Percentiles rank a stretch among this genome's conserved stretches.
Evolutionary conservation across 129 eudicot species (phyloP).

Genomic region (Centrapalus pauciflorus): DNA sequence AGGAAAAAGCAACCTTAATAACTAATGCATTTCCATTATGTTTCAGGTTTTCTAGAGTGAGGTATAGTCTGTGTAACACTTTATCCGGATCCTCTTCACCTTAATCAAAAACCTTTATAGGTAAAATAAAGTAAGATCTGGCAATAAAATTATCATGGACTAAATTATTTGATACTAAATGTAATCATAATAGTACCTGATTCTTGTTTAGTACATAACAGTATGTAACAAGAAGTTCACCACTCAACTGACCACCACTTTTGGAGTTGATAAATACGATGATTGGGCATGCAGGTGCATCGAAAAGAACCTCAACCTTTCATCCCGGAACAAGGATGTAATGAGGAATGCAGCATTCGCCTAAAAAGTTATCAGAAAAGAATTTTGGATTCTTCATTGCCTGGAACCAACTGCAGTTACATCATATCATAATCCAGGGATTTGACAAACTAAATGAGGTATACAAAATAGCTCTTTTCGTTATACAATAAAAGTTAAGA

Average conservation of each 20-base stretch:
- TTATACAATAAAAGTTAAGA: too few relatives aligned
- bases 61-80: slow-evolving; percentile 35
- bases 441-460: too few relatives aligned
- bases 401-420: slow-evolving; percentile 19
- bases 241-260: slow-evolving; percentile 80
- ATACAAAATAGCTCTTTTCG: too few relatives aligned
- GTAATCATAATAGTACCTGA: slow-evolving; percentile 35
- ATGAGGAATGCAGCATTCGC: slow-evolving; percentile 48
- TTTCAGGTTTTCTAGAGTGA: slow-evolving; percentile 43
- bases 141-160: neutral
- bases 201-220: slow-evolving; percentile 40
- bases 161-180: neutral
- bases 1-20: too few relatives aligned
- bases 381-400: slow-evolving; percentile 16
- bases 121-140: neutral
- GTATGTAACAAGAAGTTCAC: slow-evolving; percentile 52
- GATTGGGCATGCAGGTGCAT: slow-evolving; percentile 48
- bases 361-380: slow-evolving; percentile 6
- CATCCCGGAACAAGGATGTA: slow-evolving; percentile 36
- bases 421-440: too few relatives aligned
- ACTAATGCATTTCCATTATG: slow-evolving; percentile 41
- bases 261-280: slow-evolving; percentile 61
- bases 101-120: slow-evolving; percentile 46
- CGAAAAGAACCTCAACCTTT: slow-evolving; percentile 12
- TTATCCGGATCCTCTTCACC: slow-evolving; percentile 52